phyloP scores from a whole-genome alignment of 768 basidiomycete species.

The Pleurotus salmoneostramineus region DNA sequence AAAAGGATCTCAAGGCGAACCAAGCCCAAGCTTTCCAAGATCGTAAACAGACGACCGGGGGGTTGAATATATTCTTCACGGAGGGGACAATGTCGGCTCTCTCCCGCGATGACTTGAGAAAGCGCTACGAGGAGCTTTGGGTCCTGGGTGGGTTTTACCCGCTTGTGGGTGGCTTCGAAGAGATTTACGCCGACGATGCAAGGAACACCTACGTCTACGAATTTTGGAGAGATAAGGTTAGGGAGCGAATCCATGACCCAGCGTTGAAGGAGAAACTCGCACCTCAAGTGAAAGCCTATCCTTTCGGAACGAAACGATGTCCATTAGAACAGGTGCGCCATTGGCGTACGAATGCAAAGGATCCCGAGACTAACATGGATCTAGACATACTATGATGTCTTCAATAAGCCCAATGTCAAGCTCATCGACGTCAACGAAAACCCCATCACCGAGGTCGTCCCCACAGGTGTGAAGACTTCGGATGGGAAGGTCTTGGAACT shows the following conservation, averaged over 20 bases:
- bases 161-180: slow-evolving; percentile 14
- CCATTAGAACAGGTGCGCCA: slow-evolving; percentile 13
- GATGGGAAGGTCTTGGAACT: slow-evolving; percentile 12
- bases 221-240: slow-evolving; percentile 21
- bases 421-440: slow-evolving; percentile 13
- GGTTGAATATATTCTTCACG: slow-evolving; percentile 11
- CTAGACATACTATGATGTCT: slow-evolving; percentile 10
- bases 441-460: slow-evolving; percentile 10
- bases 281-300: slow-evolving; percentile 16
- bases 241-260: slow-evolving; percentile 14
- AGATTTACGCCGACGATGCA: slow-evolving; percentile 13
- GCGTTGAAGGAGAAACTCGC: slow-evolving; percentile 20
- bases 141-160: slow-evolving; percentile 17
- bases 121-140: slow-evolving; percentile 18
- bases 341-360: too few species aligned
- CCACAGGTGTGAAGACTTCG: slow-evolving; percentile 9
- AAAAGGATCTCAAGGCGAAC: slow-evolving; percentile 14
- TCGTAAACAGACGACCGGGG: slow-evolving; percentile 16
- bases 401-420: slow-evolving; percentile 12
- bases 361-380: background rate
- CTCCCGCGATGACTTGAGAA: slow-evolving; percentile 16
- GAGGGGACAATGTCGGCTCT: slow-evolving; percentile 11
- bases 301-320: slow-evolving; percentile 20
- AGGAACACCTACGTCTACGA: slow-evolving; percentile 18
- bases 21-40: slow-evolving; percentile 16